phyloP scores from a whole-genome alignment of 176 grass and related monocot genomes.

The Olyra latifolia region DNA sequence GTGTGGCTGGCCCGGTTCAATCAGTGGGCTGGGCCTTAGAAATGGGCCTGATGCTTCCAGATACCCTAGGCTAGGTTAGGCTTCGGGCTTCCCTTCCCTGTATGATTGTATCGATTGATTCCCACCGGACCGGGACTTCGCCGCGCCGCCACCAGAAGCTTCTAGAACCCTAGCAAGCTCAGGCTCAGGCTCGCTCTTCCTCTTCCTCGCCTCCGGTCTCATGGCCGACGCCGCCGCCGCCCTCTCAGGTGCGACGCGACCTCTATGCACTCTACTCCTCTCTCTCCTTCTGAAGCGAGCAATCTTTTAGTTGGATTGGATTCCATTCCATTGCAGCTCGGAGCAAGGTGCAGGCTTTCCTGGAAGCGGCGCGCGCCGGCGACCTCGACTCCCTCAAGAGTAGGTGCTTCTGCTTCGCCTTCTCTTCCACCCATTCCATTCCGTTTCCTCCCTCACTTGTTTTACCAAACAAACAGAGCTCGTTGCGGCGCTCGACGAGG shows the following conservation, averaged over 20 bases:
- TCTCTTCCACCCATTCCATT: not conserved
- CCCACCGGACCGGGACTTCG: not conserved
- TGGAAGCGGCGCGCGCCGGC: conserved; percentile 70
- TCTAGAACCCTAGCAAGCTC: not conserved
- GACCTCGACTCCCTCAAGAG: conserved; percentile 73
- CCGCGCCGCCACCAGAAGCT: conserved; percentile 24
- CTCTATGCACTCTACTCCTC: not conserved
- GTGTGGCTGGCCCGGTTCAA: too few relatives aligned
- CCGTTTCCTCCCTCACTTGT: not conserved
- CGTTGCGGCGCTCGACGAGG: conserved; percentile 67
- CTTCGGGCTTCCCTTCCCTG: too few relatives aligned
- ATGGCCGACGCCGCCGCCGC: conserved; percentile 39
- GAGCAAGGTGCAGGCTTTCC: conserved; percentile 80
- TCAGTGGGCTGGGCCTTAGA: not conserved
- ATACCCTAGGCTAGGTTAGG: not conserved
- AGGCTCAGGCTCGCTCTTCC: too few relatives aligned
- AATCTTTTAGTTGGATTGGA: not conserved
- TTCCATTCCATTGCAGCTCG: conserved; percentile 44
- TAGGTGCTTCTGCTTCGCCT: not conserved
- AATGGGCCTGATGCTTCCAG: not conserved
- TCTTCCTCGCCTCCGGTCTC: not conserved
- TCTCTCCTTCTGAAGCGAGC: not conserved
- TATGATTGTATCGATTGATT: too few relatives aligned
- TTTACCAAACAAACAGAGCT: conserved; percentile 39
- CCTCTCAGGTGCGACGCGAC: conserved; percentile 27